Evolutionary conservation across 208 protist species (phyloP), one percentile per base, ranked within the genome.

Genomic region (Trypanosoma melophagium): DNA sequence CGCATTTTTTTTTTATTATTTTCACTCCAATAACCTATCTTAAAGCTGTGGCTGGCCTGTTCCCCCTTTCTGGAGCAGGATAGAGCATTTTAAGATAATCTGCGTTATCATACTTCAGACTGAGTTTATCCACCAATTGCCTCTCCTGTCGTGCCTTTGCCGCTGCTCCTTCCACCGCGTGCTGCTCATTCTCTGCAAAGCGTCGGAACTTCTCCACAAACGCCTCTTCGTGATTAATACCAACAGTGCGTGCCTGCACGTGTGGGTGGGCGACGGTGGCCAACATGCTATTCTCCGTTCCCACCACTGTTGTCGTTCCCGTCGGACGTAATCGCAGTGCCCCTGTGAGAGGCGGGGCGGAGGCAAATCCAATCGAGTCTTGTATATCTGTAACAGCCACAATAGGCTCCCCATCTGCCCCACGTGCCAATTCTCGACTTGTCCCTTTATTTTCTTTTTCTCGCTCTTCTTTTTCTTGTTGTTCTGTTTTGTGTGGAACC

Each of bases 51-150:
- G 12, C 56, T 62, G 0, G 19, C 17, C 10, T 60, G 17, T 35
- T n/a, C 44, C 28, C 40, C 56, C 25, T 0, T 21, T 31, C 45
- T 31, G 40, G 9, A 21, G 55, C 17, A 7, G 58, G 60, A 38
- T 85, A 57, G 9, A 86, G 61, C 41, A 69, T 69, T 22, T 71
- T 68, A 45, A 90, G 77, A 50, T 87, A 76, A 40, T 86, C 81
- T n/a, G 59, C 69, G 69, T 93, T 90, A 54, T 88, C 60, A 69
- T 94, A 91, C 71, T 90, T 87, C 0, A 52, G 17, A 41, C 60
- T 73, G 52, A 90, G 57, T 24, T 68, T 75, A 9, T 63, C 70
- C 22, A 90, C 60, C 58, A 81, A 71, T 53, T 69, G 59, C 16
- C 76, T 56, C 57, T 51, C 77, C 60, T 83, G 59, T 2, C 81